Base-by-base conservation (phyloP, 2,329 filamentous ascomycete genomes). In the Penicillium hordei region DNA sequence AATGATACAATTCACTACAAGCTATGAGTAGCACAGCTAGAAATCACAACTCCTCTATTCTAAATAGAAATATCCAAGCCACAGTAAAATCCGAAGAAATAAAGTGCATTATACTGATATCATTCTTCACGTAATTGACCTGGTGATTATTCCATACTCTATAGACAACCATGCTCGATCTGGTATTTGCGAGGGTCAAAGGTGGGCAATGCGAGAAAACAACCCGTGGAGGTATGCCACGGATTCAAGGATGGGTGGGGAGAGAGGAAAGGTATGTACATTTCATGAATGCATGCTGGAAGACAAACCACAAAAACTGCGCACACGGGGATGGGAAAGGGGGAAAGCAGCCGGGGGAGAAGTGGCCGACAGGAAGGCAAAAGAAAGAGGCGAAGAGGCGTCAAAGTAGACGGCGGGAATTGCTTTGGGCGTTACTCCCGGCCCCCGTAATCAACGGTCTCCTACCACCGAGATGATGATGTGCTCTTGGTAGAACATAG, bases 101-200 rank as follows among this genome's bases (percentile, higher is more conserved):
- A 58, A 45, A 56, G n/a, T 61, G 56, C 59, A 64, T 65, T 65
- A 66, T 60, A 62, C 61, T 65, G 52, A 60, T 67, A 61, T 67
- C 60, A 60, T 67, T 66, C 61, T 66, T 63, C 51, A 59, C 65
- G 64, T 66, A 60, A 63, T 61, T 61, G 58, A 60, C 62, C 61
- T 57, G 52, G 60, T 67, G 56, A 68, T 68, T 67, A 69, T 65
- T 65, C 64, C 65, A 65, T 69, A 68, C 63, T 66, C 66, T 68
- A 69, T 68, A 67, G 60, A 69, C 64, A 68, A 57, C 61, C 62
- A 64, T 65, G 59, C 61, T 64, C 60, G 57, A 65, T 65, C 61
- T 59, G 64, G 60, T 67, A 67, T 69, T 68, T 68, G 67, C 58
- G 62, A 62, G 60, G 56, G 61, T 63, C 52, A 54, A 57, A 54